Percentiles rank a stretch among this genome's conserved stretches.
Conservation (phyloP, 495 filamentous ascomycete species). For the Xylaria venustula region DNA sequence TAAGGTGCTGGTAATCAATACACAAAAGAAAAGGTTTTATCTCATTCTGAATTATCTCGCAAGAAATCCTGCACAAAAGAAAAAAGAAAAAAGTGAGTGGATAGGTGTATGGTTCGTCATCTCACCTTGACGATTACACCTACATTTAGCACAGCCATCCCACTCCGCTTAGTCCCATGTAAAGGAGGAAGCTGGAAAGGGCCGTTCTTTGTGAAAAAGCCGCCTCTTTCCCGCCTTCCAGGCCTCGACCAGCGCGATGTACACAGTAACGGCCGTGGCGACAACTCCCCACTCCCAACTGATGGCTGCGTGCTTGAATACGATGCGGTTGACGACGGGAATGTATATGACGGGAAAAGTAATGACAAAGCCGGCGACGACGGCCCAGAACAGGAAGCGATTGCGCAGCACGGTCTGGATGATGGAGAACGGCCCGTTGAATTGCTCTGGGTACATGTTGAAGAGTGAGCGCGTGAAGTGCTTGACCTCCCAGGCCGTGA, state of each 20-base stretch:
- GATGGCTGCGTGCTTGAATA: conserved; percentile 58
- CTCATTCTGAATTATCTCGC: conserved; percentile 1
- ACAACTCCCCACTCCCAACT: conserved; percentile 62
- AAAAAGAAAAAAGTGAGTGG: neutral
- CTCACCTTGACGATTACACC: neutral
- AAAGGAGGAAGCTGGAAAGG: neutral
- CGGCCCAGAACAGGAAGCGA: conserved; percentile 56
- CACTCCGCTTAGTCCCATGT: no score
- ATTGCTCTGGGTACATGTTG: conserved; percentile 48
- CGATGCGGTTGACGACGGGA: conserved; percentile 50
- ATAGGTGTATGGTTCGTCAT: neutral
- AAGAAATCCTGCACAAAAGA: neutral
- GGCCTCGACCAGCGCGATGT: conserved; percentile 48
- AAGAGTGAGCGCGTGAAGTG: conserved; percentile 55
- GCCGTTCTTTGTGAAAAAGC: neutral
- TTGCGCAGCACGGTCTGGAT: conserved; percentile 55
- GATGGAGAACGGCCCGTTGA: conserved; percentile 38
- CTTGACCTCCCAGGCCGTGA: conserved; percentile 61
- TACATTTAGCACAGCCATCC: no score
- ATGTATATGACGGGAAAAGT: conserved; percentile 59
- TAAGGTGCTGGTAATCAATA: no score
- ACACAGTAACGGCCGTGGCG: conserved; percentile 42
- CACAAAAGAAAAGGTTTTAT: neutral
- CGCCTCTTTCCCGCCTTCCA: conserved; percentile 54
- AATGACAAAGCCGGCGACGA: conserved; percentile 55